Evolutionary conservation across 176 grass and related monocot species (phyloP), one percentile per base, ranked within the genome.

Genomic region (Triticum monococcum): DNA sequence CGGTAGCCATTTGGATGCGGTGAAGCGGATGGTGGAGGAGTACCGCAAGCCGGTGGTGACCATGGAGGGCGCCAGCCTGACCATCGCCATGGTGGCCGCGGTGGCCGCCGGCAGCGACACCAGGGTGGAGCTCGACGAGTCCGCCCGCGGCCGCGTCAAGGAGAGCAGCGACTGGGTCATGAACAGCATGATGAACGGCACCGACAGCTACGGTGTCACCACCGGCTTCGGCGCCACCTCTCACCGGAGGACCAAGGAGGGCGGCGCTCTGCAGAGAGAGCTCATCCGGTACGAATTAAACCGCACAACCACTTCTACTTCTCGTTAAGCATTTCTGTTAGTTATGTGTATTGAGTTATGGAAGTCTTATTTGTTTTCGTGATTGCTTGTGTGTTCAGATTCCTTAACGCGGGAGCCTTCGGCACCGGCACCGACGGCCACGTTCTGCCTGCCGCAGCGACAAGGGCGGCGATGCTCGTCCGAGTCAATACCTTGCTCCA

Each of bases 401-500:
- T 78, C 50, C 75, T 78, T 36, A 78, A 78, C 45, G 72, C 43
- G 7, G 94, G 94, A 1, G 89, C 91, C 12, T 94, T 97, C 48
- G 95, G 95, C 26, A 89, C 83, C 48, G 83, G 90, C 72, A 30
- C 4, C 37, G 87, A 95, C 6, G 92, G 84, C 2, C 91, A 94
- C 76, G 87, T 88, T 5, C 87, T 97, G 48, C 91, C 95, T 23
- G 36, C 85, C 1, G 9, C 89, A 0, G 76, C 91, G 0, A 89
- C 90, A 24, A 63, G 95, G 40, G 95, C 90, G 3, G 95, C 95
- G 2, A 97, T 97, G 95, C 88, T 97, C 3, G 95, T 94, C 20
- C 90, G 95, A 13, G 92, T 97, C 84, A 97, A 97, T 45, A 97
- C 92, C 5, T 81, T 97, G 24, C 90, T 97, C 8, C 92, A 97